phyloP scores from a whole-genome alignment of 78 protist species.

The Speleostelium caveatum region DNA sequence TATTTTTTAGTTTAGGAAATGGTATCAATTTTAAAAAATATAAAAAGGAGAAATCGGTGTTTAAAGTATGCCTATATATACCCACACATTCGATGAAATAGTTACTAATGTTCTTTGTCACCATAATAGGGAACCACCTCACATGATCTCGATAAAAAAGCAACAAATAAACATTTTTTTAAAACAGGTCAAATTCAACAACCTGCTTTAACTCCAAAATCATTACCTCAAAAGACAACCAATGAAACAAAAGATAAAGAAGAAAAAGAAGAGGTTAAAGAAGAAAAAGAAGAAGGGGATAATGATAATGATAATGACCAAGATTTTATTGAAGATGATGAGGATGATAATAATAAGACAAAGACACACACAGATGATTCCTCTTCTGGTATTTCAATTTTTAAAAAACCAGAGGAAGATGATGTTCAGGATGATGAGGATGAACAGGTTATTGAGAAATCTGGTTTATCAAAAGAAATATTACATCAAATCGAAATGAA shows the following conservation, averaged over 20 bases:
- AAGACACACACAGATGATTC: background rate
- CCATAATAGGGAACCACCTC: constrained; percentile 1
- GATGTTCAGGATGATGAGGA: constrained; percentile 16
- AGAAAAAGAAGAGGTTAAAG: constrained; percentile 8
- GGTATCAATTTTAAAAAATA: constrained; percentile 57
- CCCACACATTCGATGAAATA: background rate
- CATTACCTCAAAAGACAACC: background rate
- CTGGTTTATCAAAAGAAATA: constrained; percentile 9
- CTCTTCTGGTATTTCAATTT: background rate
- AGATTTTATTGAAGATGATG: constrained; percentile 17
- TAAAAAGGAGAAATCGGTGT: constrained; percentile 41
- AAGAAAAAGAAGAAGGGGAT: constrained; percentile 10
- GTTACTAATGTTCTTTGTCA: background rate
- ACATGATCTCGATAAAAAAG: constrained; percentile 6
- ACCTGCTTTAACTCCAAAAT: background rate
- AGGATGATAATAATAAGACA: background rate
- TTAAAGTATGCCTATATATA: constrained; percentile 14
- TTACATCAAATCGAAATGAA: constrained; percentile 23
- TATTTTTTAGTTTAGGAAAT: constrained; percentile 50
- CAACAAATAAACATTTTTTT: constrained; percentile 26
- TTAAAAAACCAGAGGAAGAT: constrained; percentile 30
- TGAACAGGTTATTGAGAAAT: background rate
- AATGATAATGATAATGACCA: constrained; percentile 3
- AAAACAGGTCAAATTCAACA: background rate
- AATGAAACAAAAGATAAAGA: background rate